Evolutionary conservation across 345 rosid species (phyloP).

Genomic region (Brassica juncea): DNA sequence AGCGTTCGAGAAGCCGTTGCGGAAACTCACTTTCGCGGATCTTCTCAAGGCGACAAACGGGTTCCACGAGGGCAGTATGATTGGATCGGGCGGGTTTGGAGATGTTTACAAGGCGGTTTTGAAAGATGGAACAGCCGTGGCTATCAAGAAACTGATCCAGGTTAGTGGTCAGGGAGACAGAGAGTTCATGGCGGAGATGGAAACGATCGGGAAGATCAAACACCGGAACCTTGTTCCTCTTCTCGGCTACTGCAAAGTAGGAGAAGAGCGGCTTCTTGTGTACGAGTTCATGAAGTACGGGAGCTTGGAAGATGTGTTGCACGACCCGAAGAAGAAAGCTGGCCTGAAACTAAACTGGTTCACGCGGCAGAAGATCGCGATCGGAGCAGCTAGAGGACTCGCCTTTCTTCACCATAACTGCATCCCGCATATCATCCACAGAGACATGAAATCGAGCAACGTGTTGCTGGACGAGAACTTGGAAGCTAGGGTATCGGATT

Average conservation of each 20-base stretch:
- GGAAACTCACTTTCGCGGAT: conserved; percentile 86
- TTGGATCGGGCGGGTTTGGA: conserved; percentile 97
- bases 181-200: conserved; percentile 97
- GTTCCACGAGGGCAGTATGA: conserved; percentile 75
- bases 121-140: conserved; percentile 86
- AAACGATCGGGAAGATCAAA: conserved; percentile 95
- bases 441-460: conserved; percentile 98
- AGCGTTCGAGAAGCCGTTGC: conserved; percentile 85
- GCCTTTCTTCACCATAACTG: conserved; percentile 92
- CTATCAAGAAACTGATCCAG: conserved; percentile 91
- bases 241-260: conserved; percentile 86
- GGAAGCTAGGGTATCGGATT: conserved; percentile 95
- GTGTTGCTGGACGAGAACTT: conserved; percentile 82
- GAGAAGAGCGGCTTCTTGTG: conserved; percentile 89
- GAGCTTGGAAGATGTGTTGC: conserved; percentile 91
- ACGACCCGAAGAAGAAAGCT: conserved; percentile 61
- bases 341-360: conserved; percentile 83
- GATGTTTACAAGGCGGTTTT: conserved; percentile 88
- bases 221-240: conserved; percentile 91
- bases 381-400: conserved; percentile 89
- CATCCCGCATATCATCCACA: conserved; percentile 84
- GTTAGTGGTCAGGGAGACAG: conserved; percentile 96
- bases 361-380: conserved; percentile 74
- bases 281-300: conserved; percentile 95
- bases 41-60: conserved; percentile 92